Percentiles rank a stretch among this genome's conserved stretches.
Conservation (phyloP, 768 basidiomycete species). For the Tulasnella sp. region DNA sequence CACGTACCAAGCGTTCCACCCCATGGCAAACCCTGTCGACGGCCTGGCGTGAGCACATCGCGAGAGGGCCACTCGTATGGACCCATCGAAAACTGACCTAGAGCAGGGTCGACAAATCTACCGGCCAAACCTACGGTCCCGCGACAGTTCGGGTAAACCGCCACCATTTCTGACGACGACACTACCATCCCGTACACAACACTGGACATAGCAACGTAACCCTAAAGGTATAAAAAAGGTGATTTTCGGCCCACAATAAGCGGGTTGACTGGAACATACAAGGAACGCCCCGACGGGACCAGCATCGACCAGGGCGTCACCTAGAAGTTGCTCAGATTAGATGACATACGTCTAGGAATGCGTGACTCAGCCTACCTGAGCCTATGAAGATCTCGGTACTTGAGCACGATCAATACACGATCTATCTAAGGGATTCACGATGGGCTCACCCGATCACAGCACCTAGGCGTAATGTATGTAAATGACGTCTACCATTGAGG, state of each 20-base stretch:
- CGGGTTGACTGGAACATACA: neutral
- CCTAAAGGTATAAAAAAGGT: neutral
- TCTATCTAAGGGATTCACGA: neutral
- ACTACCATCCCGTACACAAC: conserved; percentile 9
- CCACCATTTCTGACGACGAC: neutral
- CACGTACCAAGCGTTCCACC: conserved; percentile 11
- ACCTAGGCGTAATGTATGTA: neutral
- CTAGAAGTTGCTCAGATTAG: neutral
- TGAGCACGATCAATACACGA: neutral
- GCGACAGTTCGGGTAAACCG: neutral
- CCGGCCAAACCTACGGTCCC: conserved; percentile 7
- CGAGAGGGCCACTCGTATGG: too few species aligned
- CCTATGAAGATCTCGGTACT: neutral
- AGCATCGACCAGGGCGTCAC: neutral
- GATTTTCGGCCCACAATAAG: neutral
- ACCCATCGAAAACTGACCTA: neutral
- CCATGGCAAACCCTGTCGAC: conserved; percentile 9
- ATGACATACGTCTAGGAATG: neutral
- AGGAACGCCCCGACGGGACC: conserved; percentile 7
- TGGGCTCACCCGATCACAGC: neutral
- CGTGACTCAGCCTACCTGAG: neutral
- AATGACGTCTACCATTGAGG: neutral
- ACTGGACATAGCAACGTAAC: neutral
- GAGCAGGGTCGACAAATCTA: conserved; percentile 13
- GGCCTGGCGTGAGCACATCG: too few species aligned